These are phyloP conservation scores for Bryoerythrophyllum caledonicum DNA, from an alignment of 225 moss, liverwort and hornwort genomes.

Conservation along the genomic window DNA sequence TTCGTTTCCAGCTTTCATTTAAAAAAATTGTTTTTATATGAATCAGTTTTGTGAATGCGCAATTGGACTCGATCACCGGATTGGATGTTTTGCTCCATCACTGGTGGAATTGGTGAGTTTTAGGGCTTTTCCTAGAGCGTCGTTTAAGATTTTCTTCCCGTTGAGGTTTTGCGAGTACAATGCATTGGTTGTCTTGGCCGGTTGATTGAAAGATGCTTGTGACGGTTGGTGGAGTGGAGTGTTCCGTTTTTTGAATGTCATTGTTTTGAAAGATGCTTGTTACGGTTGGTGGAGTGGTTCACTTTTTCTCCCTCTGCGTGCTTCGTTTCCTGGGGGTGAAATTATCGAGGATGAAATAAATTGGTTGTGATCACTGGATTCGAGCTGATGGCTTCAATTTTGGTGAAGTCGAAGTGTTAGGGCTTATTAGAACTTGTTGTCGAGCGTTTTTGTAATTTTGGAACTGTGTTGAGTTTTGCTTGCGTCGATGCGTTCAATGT, in stretches of 20 bases:
- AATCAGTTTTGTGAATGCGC: neutral
- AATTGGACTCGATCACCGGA: slow-evolving; percentile 3
- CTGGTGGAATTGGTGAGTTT: neutral
- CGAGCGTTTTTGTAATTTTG: neutral
- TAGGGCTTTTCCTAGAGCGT: neutral
- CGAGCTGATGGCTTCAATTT: neutral
- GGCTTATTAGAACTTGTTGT: slow-evolving; percentile 5
- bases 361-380: slow-evolving; percentile 11
- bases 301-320: neutral
- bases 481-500: slow-evolving; percentile 10
- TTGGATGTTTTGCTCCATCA: too few relatives aligned
- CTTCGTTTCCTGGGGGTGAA: neutral
- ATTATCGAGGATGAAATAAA: neutral
- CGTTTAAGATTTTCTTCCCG: neutral
- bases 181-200: neutral
- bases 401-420: neutral
- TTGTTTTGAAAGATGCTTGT: neutral
- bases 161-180: slow-evolving; percentile 5
- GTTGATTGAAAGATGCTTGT: neutral
- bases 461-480: neutral
- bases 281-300: neutral
- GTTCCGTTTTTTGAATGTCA: neutral
- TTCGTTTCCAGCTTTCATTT: neutral
- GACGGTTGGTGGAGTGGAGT: neutral
- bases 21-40: too few relatives aligned